A percentile compares a stretch with the other conserved stretches of the same genome.
phyloP scores from a whole-genome alignment of 768 basidiomycete species.

The Macrolepiota fuliginosa region DNA sequence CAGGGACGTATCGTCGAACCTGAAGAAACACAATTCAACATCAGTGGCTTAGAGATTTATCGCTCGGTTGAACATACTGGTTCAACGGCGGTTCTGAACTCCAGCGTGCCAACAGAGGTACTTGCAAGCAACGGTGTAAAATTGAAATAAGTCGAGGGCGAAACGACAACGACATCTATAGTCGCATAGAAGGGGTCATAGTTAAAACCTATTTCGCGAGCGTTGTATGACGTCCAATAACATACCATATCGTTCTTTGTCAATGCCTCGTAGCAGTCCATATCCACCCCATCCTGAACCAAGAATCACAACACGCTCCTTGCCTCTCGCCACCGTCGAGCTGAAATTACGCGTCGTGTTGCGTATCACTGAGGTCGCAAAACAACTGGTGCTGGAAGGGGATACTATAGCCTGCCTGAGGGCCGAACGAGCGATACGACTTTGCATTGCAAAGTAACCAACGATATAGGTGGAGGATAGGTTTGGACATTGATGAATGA shows the following conservation, averaged over 20 bases:
- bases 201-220: background rate
- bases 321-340: constrained; percentile 32
- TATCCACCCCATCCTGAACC: constrained; percentile 84
- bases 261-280: constrained; percentile 59
- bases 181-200: background rate
- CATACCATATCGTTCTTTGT: constrained; percentile 70
- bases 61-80: constrained; percentile 46
- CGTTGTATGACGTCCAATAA: background rate
- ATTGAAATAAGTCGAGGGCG: constrained; percentile 68
- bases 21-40: constrained; percentile 16
- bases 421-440: background rate
- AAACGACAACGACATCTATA: constrained; percentile 63
- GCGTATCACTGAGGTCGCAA: background rate
- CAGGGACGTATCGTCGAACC: constrained; percentile 56
- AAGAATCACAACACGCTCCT: constrained; percentile 58
- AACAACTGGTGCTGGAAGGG: background rate
- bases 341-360: constrained; percentile 31
- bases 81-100: constrained; percentile 79
- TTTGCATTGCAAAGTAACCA: background rate
- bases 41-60: background rate
- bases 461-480: background rate
- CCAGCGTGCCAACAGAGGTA: constrained; percentile 80
- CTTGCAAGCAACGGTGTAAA: constrained; percentile 67
- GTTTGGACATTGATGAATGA: background rate
- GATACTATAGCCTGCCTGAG: background rate